phyloP scores from a whole-genome alignment of 352 stramenopile species.

The Thalassiosira oceanica region DNA sequence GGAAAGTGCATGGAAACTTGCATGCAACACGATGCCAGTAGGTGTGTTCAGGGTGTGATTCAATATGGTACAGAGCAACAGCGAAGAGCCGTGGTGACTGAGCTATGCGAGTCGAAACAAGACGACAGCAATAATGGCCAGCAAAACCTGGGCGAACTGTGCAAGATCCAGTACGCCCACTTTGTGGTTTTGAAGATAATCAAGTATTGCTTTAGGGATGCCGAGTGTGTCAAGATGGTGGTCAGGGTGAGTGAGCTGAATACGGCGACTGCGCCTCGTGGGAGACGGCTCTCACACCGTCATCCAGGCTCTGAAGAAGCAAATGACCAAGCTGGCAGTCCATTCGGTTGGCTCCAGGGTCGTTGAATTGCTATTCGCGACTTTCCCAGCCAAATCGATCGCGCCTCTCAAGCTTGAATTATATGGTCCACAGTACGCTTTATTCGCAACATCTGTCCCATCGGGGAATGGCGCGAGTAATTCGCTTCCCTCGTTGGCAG shows the following conservation, averaged over 20 bases:
- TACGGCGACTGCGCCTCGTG: not conserved
- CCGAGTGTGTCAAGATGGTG: conserved; percentile 76
- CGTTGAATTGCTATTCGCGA: conserved; percentile 85
- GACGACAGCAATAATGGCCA: conserved; percentile 6
- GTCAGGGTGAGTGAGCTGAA: conserved; percentile 62
- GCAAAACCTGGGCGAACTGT: conserved; percentile 84
- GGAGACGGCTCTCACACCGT: not conserved
- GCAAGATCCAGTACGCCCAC: conserved; percentile 94
- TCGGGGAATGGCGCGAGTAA: conserved; percentile 9
- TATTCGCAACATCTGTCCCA: conserved; percentile 50
- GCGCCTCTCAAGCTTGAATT: conserved; percentile 83
- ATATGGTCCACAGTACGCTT: conserved; percentile 78
- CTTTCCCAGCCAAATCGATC: conserved; percentile 83
- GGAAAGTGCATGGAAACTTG: conserved; percentile 92
- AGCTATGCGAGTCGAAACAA: conserved; percentile 77
- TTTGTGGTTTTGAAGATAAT: conserved; percentile 97
- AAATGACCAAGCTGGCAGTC: conserved; percentile 90
- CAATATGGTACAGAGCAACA: conserved; percentile 90
- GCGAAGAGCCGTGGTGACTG: conserved; percentile 85
- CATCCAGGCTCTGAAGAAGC: conserved; percentile 87
- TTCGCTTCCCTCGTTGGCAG: conserved; percentile 35
- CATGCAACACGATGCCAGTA: conserved; percentile 93
- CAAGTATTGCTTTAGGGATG: conserved; percentile 88
- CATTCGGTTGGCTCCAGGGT: conserved; percentile 92
- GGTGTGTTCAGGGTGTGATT: conserved; percentile 93